Conservation (phyloP, 805 yeast species). For the Ogataea sp. region DNA sequence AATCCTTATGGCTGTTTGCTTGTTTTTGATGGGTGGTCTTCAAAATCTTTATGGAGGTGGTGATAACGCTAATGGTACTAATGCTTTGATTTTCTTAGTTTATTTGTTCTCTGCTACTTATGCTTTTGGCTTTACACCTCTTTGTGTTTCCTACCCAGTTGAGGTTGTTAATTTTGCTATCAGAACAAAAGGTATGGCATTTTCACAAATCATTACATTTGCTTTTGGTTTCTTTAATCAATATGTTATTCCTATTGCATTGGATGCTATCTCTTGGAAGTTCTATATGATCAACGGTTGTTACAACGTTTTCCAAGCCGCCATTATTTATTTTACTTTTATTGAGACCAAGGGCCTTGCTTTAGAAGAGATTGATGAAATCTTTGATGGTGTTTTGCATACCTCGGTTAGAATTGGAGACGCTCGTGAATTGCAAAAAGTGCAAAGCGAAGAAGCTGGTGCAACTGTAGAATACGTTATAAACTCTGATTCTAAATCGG, state of each 20-base stretch:
- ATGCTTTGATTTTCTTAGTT: too few species aligned
- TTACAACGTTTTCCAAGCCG: neutral
- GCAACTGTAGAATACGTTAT: too few species aligned
- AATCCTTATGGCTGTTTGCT: conserved; percentile 30
- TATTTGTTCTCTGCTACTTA: too few species aligned
- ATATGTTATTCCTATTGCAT: conserved; percentile 27
- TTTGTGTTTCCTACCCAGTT: too few species aligned
- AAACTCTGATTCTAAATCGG: too few species aligned
- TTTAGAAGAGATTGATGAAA: conserved; percentile 28
- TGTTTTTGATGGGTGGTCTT: too few species aligned
- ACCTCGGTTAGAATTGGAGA: too few species aligned
- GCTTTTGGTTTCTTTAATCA: conserved; percentile 11
- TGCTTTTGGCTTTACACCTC: too few species aligned
- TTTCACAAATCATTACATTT: neutral
- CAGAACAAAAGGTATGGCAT: neutral
- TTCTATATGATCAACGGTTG: conserved; percentile 24
- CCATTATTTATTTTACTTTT: neutral
- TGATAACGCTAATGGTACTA: conserved; percentile 7
- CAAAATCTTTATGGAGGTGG: conserved; percentile 27
- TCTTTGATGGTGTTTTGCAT: too few species aligned
- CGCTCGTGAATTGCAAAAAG: too few species aligned
- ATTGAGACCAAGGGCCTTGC: conserved; percentile 25
- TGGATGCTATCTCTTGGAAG: conserved; percentile 28
- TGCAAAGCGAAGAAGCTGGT: too few species aligned
- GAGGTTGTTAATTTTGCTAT: conserved; percentile 26